Conservation (phyloP, 2,329 filamentous ascomycete species). For the Plectosphaerella cucumerina region DNA sequence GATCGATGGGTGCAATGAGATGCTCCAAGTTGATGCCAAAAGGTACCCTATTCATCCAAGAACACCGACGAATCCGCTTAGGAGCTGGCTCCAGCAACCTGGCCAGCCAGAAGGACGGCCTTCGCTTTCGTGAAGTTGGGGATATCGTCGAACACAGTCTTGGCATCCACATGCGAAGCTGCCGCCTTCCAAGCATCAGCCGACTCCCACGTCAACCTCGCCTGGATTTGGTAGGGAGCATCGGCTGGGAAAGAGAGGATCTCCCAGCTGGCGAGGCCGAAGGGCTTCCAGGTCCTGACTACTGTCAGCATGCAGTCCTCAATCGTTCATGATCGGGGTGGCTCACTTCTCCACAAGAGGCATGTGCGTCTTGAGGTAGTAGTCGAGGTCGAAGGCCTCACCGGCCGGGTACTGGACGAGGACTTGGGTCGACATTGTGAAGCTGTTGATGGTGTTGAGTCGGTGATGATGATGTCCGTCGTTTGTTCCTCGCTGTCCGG, state of each 20-base stretch:
- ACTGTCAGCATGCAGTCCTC: background rate
- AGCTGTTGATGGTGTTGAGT: too few relatives aligned
- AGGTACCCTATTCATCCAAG: too few relatives aligned
- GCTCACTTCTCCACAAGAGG: slow-evolving; percentile 28
- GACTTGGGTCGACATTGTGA: background rate
- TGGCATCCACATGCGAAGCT: background rate
- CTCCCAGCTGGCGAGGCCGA: slow-evolving; percentile 14
- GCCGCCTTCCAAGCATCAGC: background rate
- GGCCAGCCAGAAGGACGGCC: slow-evolving; percentile 1
- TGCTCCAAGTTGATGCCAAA: too few relatives aligned
- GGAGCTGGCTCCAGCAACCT: background rate
- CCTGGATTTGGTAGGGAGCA: slow-evolving; percentile 9
- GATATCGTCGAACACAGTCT: slow-evolving; percentile 7
- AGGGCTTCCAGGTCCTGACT: background rate
- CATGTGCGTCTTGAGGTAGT: slow-evolving; percentile 44
- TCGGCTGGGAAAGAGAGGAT: slow-evolving; percentile 1
- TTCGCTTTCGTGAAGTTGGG: slow-evolving; percentile 6
- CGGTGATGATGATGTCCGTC: too few relatives aligned
- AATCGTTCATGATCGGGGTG: background rate
- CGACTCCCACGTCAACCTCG: slow-evolving; percentile 3
- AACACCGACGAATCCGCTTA: too few relatives aligned
- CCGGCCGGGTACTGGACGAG: background rate
- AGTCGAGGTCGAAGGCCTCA: slow-evolving; percentile 40
- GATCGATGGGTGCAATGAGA: too few relatives aligned
- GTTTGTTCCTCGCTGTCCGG: too few relatives aligned